These are phyloP conservation scores for Corymbia citriodora DNA, from an alignment of 441 rosid genomes.

Conservation along the genomic window DNA sequence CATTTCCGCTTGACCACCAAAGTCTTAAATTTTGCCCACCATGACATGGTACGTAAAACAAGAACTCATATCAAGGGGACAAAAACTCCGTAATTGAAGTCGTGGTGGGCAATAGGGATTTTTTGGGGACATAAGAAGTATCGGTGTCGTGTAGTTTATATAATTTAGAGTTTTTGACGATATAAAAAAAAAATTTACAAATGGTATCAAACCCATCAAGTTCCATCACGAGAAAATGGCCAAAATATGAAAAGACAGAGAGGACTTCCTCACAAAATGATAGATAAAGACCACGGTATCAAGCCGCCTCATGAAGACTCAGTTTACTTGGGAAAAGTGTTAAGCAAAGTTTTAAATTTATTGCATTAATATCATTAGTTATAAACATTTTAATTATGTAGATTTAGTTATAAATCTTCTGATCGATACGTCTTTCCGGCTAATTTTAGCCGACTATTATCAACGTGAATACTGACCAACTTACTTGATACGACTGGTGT, in stretches of 20 bases:
- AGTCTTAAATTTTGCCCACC: neutral
- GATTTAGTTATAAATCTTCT: fast-evolving
- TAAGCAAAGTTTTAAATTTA: fast-evolving
- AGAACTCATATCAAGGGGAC: fast-evolving
- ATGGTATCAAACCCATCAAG: neutral
- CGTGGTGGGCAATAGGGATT: neutral
- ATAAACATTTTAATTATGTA: too few relatives aligned
- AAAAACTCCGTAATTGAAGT: too few relatives aligned
- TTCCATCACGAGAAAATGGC: neutral
- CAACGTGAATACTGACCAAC: fast-evolving
- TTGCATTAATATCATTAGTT: too few relatives aligned
- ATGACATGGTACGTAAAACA: neutral
- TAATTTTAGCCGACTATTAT: fast-evolving
- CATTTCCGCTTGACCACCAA: too few relatives aligned
- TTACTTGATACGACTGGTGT: fast-evolving
- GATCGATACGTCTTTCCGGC: neutral
- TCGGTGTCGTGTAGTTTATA: fast-evolving
- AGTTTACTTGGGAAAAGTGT: neutral
- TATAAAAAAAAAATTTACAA: too few relatives aligned
- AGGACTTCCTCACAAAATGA: neutral
- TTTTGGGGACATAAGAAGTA: neutral
- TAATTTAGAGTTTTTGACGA: fast-evolving
- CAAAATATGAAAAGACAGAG: neutral
- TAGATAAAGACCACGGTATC: neutral
- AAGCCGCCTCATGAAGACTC: neutral